Evolutionary conservation across 129 eudicot genomes (phyloP), one percentile per base, ranked within the genome.

Genomic region (Logfia minima): DNA sequence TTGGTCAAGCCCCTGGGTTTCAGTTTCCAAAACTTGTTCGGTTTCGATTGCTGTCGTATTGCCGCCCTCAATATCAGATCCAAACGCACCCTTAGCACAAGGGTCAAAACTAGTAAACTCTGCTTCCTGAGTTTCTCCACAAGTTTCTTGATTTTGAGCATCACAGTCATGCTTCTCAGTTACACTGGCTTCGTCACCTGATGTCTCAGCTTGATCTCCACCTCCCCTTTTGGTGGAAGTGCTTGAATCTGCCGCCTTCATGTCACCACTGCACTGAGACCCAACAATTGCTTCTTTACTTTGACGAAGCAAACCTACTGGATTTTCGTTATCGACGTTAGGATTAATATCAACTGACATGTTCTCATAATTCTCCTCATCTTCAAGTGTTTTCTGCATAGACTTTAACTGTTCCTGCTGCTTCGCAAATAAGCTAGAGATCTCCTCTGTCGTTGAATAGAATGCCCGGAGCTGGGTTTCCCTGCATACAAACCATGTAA

Each of bases 381-480:
- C 99, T 84, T 95, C 97, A 51, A 95, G 83, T 29, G 99, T 89
- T 78, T 82, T 91, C 75, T 91, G 99, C 97, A 95, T 95, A 6
- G 93, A 64, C 73, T 92, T 95, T 19, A 95, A 85, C 80, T 95
- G 99, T 74, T 95, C 96, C 80, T 95, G 99, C 83, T 95, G 99
- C 85, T 95, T 95, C 61, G 91, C 61, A 74, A 95, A 92, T 39
- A 95, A 74, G 55, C 32, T 67, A 56, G 90, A 86, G 71, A 95
- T 91, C 82, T 89, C 97, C 86, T 91, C 97, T 3, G 99, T 95
- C 28, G 97, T 95, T 62, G 99, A 95, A 72, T 95, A 95, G 80
- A 95, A 95, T 26, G 99, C 91, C 74, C 97, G 89, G 35, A 95
- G 96, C 81, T 95, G 99, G 14, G 96, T 95, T 81, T 95, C 99